Evolutionary conservation across 495 filamentous ascomycete genomes (phyloP), one percentile per base, ranked within the genome.

Genomic region (Elasticomyces elasticus): DNA sequence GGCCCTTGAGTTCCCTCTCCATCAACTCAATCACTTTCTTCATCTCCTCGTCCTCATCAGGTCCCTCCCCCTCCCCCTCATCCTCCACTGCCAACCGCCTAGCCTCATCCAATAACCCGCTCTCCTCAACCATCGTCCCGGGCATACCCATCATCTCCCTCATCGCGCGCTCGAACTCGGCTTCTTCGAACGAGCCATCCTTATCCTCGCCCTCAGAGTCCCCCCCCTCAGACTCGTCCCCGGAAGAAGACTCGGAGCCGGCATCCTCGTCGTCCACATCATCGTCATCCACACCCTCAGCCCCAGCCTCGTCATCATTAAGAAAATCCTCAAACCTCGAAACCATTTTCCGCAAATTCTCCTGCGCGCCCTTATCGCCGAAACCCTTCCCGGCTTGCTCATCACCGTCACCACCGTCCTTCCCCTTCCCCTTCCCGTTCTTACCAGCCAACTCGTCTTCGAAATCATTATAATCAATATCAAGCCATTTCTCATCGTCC

Each of bases 101-200:
- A 15, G 58, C 58, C 38, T 80, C 78, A 58, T 78, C 60, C 17
- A 64, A 28, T 19, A 62, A 20, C 1, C 59, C 56, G 23, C 31
- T 50, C 46, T 58, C 54, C 49, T 59, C 50, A 22, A 62, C 26
- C 5, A 60, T 43, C 41, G 67, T 65, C 11, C 68, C 48, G 20
- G 87, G 83, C 67, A 94, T 74, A 11, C 87, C 87, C 86, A 92
- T 92, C 86, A 95, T 95, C 65, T 94, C 89, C 50, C 82, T 80
- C 88, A 97, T 95, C 83, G 94, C 86, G 45, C 63, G 74, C 17
- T 83, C 72, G 62, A 95, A 95, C 55, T 89, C 85, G 24, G 83
- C 80, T 68, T 95, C 89, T 61, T 95, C 80, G 58, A 94, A 89
- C 30, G 79, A 82, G 1, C 85, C 78, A 49, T 86, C 83, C 56